Base-by-base conservation (phyloP, 1,139 yeast genomes). In the Nakaseomyces bracarensis region DNA sequence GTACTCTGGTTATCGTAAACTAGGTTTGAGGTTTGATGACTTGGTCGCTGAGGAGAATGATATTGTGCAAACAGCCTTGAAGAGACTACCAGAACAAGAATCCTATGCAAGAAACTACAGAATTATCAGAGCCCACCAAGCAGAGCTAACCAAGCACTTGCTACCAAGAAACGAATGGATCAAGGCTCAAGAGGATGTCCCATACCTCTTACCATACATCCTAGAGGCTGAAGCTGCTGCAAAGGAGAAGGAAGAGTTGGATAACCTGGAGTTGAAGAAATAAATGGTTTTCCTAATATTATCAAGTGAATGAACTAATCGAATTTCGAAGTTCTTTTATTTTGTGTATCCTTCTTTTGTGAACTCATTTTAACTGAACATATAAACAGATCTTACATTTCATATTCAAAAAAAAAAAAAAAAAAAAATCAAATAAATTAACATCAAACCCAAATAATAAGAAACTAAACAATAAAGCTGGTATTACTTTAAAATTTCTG, bases 191-290 rank as follows among this genome's bases (percentile, higher is more conserved):
- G 89, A 89, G 58, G 98, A 91, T 69, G 72, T 71, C 47, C 82
- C 86, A 56, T 87, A 85, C 69, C 75, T 91, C 62, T 68, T 84
- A 49, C 97, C 96, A 56, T 84, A 83, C 72, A 72, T 89, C 51
- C 75, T 89, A 63, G 96, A 89, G 71, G 94, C 93, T 49, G 97
- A 89, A 71, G 87, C 86, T 61, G 96, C 86, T 67, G 82, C 81
- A 41, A 73, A 76, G 54, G 98, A 89, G 72, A 85, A 82, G 70
- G 78, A 74, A 50, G 94, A 82, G 63, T 77, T 91, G 61, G 95
- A 89, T 73, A 82, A 84, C 73, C 73, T 86, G 44, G 57, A 56
- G 46, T 47, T 58, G 19, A 33, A 33, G 36, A 33, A 33, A 20
- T 33, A 13, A 33, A 27, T 27, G 25, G 25, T n/a, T n/a, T n/a